Conservation (phyloP, 257 asterid species). For the Fraxinus quadrangulata region DNA sequence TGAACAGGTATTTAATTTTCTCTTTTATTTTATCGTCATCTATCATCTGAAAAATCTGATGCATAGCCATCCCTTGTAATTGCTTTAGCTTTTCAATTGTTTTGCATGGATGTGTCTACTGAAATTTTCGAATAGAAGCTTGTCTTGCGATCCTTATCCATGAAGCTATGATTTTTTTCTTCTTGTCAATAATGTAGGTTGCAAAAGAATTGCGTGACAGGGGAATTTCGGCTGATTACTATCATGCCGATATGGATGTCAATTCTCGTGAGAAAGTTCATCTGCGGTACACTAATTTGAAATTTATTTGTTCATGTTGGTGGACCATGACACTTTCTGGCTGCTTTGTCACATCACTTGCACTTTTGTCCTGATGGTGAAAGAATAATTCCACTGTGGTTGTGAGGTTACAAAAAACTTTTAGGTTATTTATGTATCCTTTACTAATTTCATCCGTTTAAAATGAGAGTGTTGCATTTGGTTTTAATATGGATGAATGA, state of each 20-base stretch:
- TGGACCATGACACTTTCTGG: slow-evolving; percentile 22
- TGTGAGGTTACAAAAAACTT: slow-evolving; percentile 12
- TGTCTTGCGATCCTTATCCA: slow-evolving; percentile 21
- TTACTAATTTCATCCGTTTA: slow-evolving; percentile 7
- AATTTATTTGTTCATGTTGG: slow-evolving; percentile 25
- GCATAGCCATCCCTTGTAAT: slow-evolving; percentile 1
- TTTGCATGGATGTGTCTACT: slow-evolving; percentile 18
- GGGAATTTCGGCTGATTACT: slow-evolving; percentile 81
- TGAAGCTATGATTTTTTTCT: slow-evolving; percentile 1
- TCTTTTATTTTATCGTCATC: slow-evolving; percentile 10
- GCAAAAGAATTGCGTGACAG: slow-evolving; percentile 79
- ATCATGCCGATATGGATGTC: slow-evolving; percentile 96
- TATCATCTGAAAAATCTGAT: slow-evolving; percentile 10
- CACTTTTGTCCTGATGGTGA: slow-evolving; percentile 4
- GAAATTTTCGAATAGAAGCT: slow-evolving; percentile 7
- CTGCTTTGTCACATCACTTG: slow-evolving; percentile 25
- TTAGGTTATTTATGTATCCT: not conserved
- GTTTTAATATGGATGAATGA: slow-evolving; percentile 13
- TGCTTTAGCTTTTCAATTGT: not conserved
- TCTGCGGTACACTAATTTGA: slow-evolving; percentile 49
- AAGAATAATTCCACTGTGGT: not conserved
- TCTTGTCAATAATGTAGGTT: slow-evolving; percentile 54
- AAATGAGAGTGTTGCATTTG: slow-evolving; percentile 19
- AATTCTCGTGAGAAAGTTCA: slow-evolving; percentile 87
- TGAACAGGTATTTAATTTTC: slow-evolving; percentile 66